A percentile compares a stretch with the other conserved stretches of the same genome.
Conservation (phyloP, 805 yeast species). For the Candida parachauliodes region DNA sequence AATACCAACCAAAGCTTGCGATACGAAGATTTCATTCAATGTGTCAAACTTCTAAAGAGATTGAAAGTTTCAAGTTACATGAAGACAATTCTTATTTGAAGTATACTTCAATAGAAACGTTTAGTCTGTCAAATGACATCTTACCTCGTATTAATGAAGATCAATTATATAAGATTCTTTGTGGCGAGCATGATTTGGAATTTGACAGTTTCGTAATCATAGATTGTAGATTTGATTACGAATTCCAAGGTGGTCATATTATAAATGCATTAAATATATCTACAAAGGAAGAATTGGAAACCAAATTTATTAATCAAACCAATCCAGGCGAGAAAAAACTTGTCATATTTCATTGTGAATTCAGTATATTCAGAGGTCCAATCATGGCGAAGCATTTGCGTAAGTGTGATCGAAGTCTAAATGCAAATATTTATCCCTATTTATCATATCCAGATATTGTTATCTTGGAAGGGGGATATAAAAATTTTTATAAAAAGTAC, state of each 20-base stretch:
- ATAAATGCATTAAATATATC: conserved; percentile 76
- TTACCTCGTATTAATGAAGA: conserved; percentile 64
- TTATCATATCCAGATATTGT: conserved; percentile 86
- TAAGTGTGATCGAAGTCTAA: conserved; percentile 72
- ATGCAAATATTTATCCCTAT: conserved; percentile 73
- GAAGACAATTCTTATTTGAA: conserved; percentile 32
- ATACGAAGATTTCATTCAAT: conserved; percentile 65
- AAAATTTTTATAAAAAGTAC: conserved; percentile 61
- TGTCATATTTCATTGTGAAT: conserved; percentile 90
- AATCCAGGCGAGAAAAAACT: conserved; percentile 22
- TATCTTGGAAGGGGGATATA: conserved; percentile 89
- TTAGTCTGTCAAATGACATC: conserved; percentile 47
- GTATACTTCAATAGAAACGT: conserved; percentile 25
- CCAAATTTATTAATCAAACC: conserved; percentile 37
- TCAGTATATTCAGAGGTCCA: conserved; percentile 92
- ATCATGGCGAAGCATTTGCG: conserved; percentile 83
- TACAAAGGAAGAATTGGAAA: conserved; percentile 65
- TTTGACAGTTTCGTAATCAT: conserved; percentile 61
- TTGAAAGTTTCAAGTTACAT: conserved; percentile 15
- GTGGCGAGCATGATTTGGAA: conserved; percentile 44
- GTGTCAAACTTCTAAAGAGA: conserved; percentile 50
- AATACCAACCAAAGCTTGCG: conserved; percentile 17
- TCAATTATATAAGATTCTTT: conserved; percentile 55
- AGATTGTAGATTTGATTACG: conserved; percentile 93
- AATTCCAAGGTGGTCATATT: conserved; percentile 90